These are phyloP conservation scores for Boletus subparvulus DNA, from an alignment of 768 basidiomycete species.

Conservation along the genomic window DNA sequence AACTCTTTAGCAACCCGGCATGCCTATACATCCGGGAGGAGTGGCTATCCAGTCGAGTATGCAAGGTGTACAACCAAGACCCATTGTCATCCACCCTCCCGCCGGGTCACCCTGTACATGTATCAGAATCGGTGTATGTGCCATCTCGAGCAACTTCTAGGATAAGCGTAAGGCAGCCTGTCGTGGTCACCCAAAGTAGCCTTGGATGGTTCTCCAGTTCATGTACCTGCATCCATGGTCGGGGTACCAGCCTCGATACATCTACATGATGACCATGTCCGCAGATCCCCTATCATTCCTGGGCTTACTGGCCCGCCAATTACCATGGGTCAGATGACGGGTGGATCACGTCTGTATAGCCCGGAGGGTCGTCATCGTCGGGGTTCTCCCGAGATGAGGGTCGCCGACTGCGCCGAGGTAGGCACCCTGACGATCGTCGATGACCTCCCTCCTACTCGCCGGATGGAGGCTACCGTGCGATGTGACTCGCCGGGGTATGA, in stretches of 20 bases:
- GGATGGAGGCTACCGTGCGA: background rate
- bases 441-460: constrained; percentile 28
- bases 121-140: constrained; percentile 4
- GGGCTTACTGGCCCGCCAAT: constrained; percentile 1
- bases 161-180: constrained; percentile 9
- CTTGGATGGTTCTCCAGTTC: constrained; percentile 24
- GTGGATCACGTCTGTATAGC: constrained; percentile 14
- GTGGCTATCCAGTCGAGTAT: constrained; percentile 1
- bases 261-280: constrained; percentile 9
- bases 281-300: constrained; percentile 26
- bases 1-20: background rate
- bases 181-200: constrained; percentile 14
- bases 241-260: constrained; percentile 11
- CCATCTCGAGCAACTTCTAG: constrained; percentile 23
- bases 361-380: constrained; percentile 1
- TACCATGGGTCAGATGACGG: constrained; percentile 1
- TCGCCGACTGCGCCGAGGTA: background rate
- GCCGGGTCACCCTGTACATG: constrained; percentile 1
- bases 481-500: constrained; percentile 16
- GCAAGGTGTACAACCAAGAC: background rate
- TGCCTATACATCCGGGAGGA: background rate
- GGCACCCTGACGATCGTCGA: constrained; percentile 7
- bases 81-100: constrained; percentile 23
- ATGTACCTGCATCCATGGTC: constrained; percentile 19
- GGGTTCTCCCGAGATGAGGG: constrained; percentile 6